These are phyloP conservation scores for Penicillium pancosmium DNA, from an alignment of 495 filamentous ascomycete genomes.

Conservation along the genomic window DNA sequence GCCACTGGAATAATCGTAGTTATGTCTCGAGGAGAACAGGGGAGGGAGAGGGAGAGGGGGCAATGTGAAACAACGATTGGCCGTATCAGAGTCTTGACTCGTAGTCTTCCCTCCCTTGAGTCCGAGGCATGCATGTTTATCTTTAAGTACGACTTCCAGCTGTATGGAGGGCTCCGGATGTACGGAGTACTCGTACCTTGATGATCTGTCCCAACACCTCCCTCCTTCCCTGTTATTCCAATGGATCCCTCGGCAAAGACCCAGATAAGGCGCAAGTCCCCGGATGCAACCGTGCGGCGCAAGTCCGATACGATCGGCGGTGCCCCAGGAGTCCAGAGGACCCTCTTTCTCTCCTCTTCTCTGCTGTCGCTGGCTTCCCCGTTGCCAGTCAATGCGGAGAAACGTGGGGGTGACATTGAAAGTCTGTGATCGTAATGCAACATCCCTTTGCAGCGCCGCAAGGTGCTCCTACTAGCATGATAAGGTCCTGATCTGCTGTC, in stretches of 20 bases:
- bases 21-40: background rate
- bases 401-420: constrained; percentile 26
- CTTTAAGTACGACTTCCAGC: background rate
- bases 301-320: constrained; percentile 11
- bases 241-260: constrained; percentile 9
- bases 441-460: constrained; percentile 22
- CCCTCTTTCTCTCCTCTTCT: background rate
- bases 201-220: too few species aligned
- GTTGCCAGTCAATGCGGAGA: constrained; percentile 25
- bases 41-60: background rate
- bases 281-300: constrained; percentile 26
- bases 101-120: background rate
- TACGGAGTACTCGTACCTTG: background rate
- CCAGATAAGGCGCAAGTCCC: background rate
- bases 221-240: too few species aligned
- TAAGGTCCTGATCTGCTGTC: constrained; percentile 10
- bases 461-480: constrained; percentile 19
- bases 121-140: background rate
- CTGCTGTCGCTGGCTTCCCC: background rate
- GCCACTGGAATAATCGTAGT: background rate
- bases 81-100: background rate
- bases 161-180: background rate
- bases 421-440: constrained; percentile 22
- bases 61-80: background rate
- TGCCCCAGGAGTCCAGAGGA: constrained; percentile 5